Conservation (phyloP, 345 rosid genomes). For the Melastoma malabathricum region DNA sequence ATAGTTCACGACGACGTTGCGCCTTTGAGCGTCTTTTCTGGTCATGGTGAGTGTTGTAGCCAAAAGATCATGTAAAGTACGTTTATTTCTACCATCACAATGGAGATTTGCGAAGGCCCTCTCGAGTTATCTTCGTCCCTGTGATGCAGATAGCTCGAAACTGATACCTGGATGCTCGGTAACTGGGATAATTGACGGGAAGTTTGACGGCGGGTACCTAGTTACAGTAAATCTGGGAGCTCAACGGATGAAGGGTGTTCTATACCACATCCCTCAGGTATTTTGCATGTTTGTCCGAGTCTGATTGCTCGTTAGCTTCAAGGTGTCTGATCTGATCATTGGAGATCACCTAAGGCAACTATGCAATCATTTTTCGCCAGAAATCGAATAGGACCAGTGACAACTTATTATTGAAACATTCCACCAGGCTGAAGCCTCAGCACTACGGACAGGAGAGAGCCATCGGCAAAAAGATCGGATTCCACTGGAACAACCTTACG, state of each 20-base stretch:
- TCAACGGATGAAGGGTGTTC: slow-evolving; percentile 46
- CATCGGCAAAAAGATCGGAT: slow-evolving; percentile 56
- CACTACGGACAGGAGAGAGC: slow-evolving; percentile 42
- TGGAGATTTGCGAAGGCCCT: too few species aligned
- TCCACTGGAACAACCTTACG: slow-evolving; percentile 52
- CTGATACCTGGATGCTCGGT: slow-evolving; percentile 42
- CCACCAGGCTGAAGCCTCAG: slow-evolving; percentile 45
- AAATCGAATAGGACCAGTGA: slow-evolving; percentile 70
- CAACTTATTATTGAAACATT: slow-evolving; percentile 70
- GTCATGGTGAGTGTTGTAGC: slow-evolving; percentile 10
- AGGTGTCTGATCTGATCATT: slow-evolving; percentile 25
- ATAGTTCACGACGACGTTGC: slow-evolving; percentile 15
- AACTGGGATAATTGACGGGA: slow-evolving; percentile 64
- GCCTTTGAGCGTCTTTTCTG: slow-evolving; percentile 10
- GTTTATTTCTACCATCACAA: too few species aligned
- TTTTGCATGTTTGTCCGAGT: slow-evolving; percentile 16
- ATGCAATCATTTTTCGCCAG: slow-evolving; percentile 47
- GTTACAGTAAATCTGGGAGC: slow-evolving; percentile 44
- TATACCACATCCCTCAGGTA: slow-evolving; percentile 34
- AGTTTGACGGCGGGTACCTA: slow-evolving; percentile 67
- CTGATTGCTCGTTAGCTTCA: slow-evolving; percentile 12
- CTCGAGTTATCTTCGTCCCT: neutral
- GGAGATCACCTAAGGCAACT: slow-evolving; percentile 31
- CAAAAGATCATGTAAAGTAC: too few species aligned
- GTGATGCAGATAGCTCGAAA: slow-evolving; percentile 21